Percentiles rank a stretch among this genome's conserved stretches.
phyloP scores from a whole-genome alignment of 345 rosid genomes.

The Brassica carinata region DNA sequence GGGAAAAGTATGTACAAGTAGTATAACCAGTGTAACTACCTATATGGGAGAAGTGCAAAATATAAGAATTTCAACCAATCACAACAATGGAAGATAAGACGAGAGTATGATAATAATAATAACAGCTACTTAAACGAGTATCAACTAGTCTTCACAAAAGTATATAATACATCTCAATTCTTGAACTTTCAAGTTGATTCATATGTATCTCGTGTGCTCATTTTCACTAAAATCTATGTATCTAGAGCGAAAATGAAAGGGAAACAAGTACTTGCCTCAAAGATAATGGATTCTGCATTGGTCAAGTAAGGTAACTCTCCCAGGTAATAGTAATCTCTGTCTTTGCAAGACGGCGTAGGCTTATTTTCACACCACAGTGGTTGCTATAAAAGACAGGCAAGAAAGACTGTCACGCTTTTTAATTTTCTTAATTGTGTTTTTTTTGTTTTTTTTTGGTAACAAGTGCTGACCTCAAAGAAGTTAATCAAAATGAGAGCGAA shows the following conservation, averaged over 20 bases:
- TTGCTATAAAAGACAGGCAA: slow-evolving; percentile 55
- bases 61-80: slow-evolving; percentile 4
- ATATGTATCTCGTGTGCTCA: neutral
- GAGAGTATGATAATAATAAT: neutral
- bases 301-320: slow-evolving; percentile 94
- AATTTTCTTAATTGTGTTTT: neutral
- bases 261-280: slow-evolving; percentile 55
- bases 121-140: neutral
- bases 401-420: neutral
- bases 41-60: slow-evolving; percentile 2
- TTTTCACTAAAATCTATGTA: neutral
- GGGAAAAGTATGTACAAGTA: slow-evolving; percentile 64
- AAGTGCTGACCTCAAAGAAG: slow-evolving; percentile 75
- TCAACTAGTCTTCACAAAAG: neutral
- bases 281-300: slow-evolving; percentile 62
- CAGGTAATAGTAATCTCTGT: slow-evolving; percentile 74
- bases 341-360: slow-evolving; percentile 59
- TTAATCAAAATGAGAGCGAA: slow-evolving; percentile 74
- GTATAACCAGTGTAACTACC: slow-evolving; percentile 61
- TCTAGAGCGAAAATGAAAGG: neutral
- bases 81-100: neutral
- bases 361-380: slow-evolving; percentile 77
- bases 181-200: slow-evolving; percentile 1
- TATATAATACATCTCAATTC: neutral
- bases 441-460: too few species aligned